Evolutionary conservation across 2,329 filamentous ascomycete genomes (phyloP).

Genomic region (Trichoderma sp.): DNA sequence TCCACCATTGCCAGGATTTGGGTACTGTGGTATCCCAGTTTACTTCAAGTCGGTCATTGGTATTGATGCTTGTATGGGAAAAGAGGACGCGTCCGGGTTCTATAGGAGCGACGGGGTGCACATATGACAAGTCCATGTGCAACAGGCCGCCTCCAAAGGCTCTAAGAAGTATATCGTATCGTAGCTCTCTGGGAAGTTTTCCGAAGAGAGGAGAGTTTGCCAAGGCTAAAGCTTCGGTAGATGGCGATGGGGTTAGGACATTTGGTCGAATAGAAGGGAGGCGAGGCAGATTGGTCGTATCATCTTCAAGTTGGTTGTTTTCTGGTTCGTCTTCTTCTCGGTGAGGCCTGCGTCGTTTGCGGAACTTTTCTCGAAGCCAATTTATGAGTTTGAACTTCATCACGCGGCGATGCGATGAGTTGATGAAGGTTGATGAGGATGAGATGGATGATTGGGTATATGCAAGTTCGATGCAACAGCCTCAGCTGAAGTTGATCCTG

Average conservation of each 20-base stretch:
- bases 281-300: neutral
- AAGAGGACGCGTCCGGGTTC: neutral
- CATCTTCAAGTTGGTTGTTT: neutral
- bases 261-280: neutral
- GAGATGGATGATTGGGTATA: neutral
- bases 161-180: neutral
- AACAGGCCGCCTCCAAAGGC: neutral
- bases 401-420: neutral
- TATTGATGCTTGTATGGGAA: neutral
- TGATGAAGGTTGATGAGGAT: neutral
- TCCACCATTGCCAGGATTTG: neutral
- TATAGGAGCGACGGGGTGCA: neutral
- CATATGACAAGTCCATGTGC: neutral
- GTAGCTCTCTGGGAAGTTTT: neutral
- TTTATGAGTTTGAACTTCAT: neutral
- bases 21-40: neutral
- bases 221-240: neutral
- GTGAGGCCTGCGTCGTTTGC: neutral
- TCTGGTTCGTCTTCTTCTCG: neutral
- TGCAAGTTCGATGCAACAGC: neutral
- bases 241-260: neutral
- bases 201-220: neutral
- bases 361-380: neutral
- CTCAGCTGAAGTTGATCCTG: neutral
- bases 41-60: neutral